Evolutionary conservation across 2,329 filamentous ascomycete species (phyloP).

Genomic region (Colletotrichum higginsianum): DNA sequence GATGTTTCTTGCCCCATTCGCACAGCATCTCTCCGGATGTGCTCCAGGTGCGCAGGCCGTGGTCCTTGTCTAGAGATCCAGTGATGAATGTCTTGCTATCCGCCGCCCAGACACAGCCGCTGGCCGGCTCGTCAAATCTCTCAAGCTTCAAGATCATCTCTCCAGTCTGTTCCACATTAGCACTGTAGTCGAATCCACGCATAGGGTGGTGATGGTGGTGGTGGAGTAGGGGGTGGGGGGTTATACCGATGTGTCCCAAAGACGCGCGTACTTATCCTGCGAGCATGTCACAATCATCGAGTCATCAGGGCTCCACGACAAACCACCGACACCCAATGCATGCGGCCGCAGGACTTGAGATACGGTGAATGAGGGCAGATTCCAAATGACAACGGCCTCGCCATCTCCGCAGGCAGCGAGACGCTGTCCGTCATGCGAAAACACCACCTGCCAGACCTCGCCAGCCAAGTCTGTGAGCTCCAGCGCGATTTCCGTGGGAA

Average conservation of each 20-base stretch:
- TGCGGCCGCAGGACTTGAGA: conserved; percentile 77
- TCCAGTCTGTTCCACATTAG: conserved; percentile 67
- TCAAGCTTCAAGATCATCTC: conserved; percentile 74
- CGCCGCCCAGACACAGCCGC: conserved; percentile 89
- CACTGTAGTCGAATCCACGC: neutral
- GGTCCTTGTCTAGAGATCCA: conserved; percentile 78
- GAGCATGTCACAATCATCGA: conserved; percentile 88
- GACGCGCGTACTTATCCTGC: conserved; percentile 78
- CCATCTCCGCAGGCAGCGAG: conserved; percentile 88
- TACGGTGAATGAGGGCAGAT: conserved; percentile 78
- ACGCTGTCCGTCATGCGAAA: conserved; percentile 88
- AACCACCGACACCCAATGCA: conserved; percentile 79
- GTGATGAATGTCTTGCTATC: conserved; percentile 85
- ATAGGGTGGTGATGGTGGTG: no score
- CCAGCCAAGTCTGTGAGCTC: conserved; percentile 82
- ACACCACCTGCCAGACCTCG: conserved; percentile 93
- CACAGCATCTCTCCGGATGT: conserved; percentile 73
- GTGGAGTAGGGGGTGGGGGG: neutral
- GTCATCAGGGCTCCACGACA: conserved; percentile 95
- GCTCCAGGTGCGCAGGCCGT: conserved; percentile 80
- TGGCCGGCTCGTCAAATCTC: conserved; percentile 87
- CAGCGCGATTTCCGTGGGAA: conserved; percentile 79
- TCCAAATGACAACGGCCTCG: conserved; percentile 84
- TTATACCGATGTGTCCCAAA: conserved; percentile 82
- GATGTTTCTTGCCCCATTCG: conserved; percentile 78